phyloP scores from a whole-genome alignment of 805 yeast species.

The Ogataea philodendri region DNA sequence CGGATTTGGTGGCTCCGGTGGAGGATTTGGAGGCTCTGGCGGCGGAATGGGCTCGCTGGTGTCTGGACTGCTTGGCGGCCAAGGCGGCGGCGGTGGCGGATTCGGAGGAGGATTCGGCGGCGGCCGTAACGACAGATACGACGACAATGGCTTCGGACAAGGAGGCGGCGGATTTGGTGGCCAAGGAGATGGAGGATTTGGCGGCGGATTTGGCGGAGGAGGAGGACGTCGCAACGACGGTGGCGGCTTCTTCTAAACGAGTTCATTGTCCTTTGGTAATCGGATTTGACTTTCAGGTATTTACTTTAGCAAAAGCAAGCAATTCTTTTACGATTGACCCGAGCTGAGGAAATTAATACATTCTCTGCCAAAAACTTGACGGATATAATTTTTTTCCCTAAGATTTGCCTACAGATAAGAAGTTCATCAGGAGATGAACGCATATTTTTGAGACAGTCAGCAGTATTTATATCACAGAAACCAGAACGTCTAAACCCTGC shows the following conservation, averaged over 20 bases:
- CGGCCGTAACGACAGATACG: too few species aligned
- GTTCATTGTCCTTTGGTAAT: too few species aligned
- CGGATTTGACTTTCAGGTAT: too few species aligned
- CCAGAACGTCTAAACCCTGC: background rate
- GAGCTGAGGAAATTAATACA: background rate
- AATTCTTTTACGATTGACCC: too few species aligned
- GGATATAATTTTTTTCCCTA: conserved; percentile 3
- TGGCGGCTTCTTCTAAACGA: conserved; percentile 8
- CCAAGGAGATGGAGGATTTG: conserved; percentile 9
- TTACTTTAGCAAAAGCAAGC: too few species aligned
- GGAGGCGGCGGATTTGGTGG: conserved; percentile 4
- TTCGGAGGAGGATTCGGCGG: too few species aligned
- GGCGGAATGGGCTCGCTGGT: too few species aligned
- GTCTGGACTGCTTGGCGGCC: too few species aligned
- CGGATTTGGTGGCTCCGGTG: conserved; percentile 13
- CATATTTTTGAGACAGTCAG: too few species aligned
- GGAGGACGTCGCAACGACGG: conserved; percentile 9
- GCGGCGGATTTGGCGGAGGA: conserved; percentile 13
- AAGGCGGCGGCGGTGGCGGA: conserved; percentile 3
- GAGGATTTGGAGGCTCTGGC: too few species aligned
- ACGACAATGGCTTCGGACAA: conserved; percentile 1
- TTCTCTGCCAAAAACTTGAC: conserved; percentile 9
- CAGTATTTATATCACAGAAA: too few species aligned
- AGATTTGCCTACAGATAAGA: conserved; percentile 5
- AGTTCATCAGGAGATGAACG: background rate